A percentile compares a stretch with the other conserved stretches of the same genome.
phyloP scores from a whole-genome alignment of 345 rosid genomes.

The Melaleuca alternifolia region DNA sequence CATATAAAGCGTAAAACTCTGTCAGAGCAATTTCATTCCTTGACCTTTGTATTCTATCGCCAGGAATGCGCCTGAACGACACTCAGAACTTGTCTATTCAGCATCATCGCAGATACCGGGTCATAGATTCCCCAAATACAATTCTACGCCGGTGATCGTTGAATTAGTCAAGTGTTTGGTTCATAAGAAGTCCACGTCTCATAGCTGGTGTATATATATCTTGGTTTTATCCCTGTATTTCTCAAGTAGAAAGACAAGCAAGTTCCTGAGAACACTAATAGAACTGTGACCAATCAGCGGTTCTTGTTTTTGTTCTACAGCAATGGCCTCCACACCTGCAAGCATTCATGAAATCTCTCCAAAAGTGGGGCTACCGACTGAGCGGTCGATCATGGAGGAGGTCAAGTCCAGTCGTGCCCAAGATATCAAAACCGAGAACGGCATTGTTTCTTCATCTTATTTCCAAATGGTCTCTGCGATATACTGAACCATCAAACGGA shows the following conservation, averaged over 20 bases:
- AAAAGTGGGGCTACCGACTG: neutral
- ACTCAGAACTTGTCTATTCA: neutral
- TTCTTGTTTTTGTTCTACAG: neutral
- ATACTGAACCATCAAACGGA: neutral
- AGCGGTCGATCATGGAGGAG: neutral
- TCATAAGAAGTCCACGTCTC: neutral
- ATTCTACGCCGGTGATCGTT: neutral
- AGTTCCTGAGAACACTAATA: neutral
- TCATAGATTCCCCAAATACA: neutral
- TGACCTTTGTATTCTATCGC: neutral
- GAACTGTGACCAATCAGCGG: neutral
- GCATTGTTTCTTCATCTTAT: constrained; percentile 7
- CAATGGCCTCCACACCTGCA: constrained; percentile 11
- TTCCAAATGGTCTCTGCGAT: constrained; percentile 11
- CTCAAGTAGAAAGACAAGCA: neutral
- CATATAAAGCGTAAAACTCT: neutral
- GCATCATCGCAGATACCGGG: neutral
- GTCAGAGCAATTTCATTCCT: neutral
- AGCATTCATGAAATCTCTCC: constrained; percentile 7
- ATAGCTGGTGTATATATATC: neutral
- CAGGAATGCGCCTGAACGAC: neutral
- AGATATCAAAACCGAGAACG: neutral
- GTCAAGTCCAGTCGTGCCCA: neutral
- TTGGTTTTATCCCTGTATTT: neutral
- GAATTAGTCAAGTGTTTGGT: neutral